Percentiles rank a stretch among this genome's conserved stretches.
Evolutionary conservation across 371 early-diverging fungal species (phyloP).

Genomic region (Smittium culicis): DNA sequence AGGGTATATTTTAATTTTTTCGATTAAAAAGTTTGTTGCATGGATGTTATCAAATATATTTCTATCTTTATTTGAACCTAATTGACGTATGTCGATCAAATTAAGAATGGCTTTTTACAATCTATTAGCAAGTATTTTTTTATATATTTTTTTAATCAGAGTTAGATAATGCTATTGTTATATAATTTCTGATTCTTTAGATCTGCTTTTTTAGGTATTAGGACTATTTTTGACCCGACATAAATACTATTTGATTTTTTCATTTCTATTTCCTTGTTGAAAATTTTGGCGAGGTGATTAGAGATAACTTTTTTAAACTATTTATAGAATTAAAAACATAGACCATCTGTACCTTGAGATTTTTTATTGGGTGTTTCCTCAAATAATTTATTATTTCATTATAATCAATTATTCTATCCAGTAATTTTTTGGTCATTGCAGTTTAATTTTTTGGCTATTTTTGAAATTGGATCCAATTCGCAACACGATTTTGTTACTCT

Average conservation of each 20-base stretch:
- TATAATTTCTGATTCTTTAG: not conserved
- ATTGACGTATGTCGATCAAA: not conserved
- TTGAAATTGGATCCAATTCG: too few relatives aligned
- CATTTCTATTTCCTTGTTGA: not conserved
- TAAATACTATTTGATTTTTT: not conserved
- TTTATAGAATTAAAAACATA: constrained; percentile 12
- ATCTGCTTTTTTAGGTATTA: not conserved
- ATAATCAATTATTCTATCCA: too few relatives aligned
- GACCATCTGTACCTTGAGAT: constrained; percentile 12
- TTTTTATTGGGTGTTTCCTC: constrained; percentile 3
- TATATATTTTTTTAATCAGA: not conserved
- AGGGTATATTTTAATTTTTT: not conserved
- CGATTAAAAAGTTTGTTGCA: constrained; percentile 3
- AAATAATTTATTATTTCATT: too few relatives aligned
- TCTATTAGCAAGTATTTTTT: constrained; percentile 3
- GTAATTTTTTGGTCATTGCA: too few relatives aligned
- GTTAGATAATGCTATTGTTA: not conserved
- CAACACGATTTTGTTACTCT: too few relatives aligned
- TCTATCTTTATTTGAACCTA: constrained; percentile 1
- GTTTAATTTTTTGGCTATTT: too few relatives aligned
- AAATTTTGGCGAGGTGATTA: not conserved
- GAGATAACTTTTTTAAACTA: not conserved
- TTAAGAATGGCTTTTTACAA: not conserved
- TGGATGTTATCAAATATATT: constrained; percentile 6
- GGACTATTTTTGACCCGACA: not conserved